Evolutionary conservation across 2,329 filamentous ascomycete genomes (phyloP).

Genomic region (Setomelanomma holmii): DNA sequence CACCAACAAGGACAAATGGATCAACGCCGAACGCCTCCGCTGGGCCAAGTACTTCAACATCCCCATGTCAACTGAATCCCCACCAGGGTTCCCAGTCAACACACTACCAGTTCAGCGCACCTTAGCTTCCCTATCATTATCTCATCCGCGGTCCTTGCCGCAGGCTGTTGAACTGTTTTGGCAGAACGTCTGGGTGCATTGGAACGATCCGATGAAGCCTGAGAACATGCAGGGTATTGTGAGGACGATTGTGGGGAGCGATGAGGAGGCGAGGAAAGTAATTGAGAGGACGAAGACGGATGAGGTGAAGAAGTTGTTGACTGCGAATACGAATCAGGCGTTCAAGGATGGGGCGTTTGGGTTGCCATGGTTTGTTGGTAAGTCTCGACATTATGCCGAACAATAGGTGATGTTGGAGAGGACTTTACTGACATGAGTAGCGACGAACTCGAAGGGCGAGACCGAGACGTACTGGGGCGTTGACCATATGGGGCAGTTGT

Average conservation of each 20-base stretch:
- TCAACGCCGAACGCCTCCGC: constrained; percentile 60
- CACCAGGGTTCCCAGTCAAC: constrained; percentile 61
- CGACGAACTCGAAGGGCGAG: constrained; percentile 61
- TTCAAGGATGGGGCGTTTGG: constrained; percentile 65
- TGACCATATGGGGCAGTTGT: constrained; percentile 65
- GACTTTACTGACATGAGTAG: constrained; percentile 38
- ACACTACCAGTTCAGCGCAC: constrained; percentile 62
- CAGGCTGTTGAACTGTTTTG: constrained; percentile 57
- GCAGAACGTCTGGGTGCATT: constrained; percentile 60
- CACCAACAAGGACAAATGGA: constrained; percentile 67
- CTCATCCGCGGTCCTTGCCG: constrained; percentile 51
- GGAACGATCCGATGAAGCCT: constrained; percentile 53
- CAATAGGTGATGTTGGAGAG: background rate
- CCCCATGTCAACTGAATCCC: constrained; percentile 56
- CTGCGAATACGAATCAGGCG: constrained; percentile 59
- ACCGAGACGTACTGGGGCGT: constrained; percentile 67
- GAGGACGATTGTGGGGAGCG: constrained; percentile 55
- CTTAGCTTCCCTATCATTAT: constrained; percentile 56
- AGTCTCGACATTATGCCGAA: constrained; percentile 11
- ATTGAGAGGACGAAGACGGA: constrained; percentile 47
- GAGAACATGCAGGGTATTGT: constrained; percentile 56
- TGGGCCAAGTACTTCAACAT: constrained; percentile 63
- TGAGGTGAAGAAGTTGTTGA: constrained; percentile 57
- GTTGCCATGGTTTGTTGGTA: constrained; percentile 63
- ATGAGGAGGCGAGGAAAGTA: constrained; percentile 52